Conservation (phyloP, 495 filamentous ascomycete genomes). For the Alectoria sarmentosa region DNA sequence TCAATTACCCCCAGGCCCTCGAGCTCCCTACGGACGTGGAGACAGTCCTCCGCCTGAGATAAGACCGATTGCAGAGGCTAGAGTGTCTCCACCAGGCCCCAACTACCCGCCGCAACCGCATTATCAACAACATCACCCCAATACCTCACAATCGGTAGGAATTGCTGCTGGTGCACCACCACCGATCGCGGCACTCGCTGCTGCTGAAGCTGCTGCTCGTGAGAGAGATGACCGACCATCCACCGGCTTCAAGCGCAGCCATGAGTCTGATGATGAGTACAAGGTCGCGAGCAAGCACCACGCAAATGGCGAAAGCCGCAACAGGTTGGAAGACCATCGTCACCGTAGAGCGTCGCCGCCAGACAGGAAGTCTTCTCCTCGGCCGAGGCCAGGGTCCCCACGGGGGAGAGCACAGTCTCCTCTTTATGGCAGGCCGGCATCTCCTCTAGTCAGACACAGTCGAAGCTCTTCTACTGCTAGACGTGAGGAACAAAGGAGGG, state of each 20-base stretch:
- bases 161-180: conserved; percentile 74
- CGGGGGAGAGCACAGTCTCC: conserved; percentile 25
- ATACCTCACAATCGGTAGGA: conserved; percentile 52
- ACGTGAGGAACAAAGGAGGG: conserved; percentile 59
- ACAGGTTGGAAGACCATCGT: conserved; percentile 75
- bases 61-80: conserved; percentile 77
- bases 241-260: conserved; percentile 72
- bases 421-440: conserved; percentile 35
- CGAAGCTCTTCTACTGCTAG: conserved; percentile 74
- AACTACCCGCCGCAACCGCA: conserved; percentile 73
- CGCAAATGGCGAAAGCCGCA: conserved; percentile 78
- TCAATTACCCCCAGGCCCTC: conserved; percentile 35
- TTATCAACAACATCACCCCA: conserved; percentile 66
- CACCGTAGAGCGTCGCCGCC: conserved; percentile 67
- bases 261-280: conserved; percentile 85
- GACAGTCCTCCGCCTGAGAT: conserved; percentile 79
- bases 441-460: conserved; percentile 57
- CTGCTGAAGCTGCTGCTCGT: conserved; percentile 69
- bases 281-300: conserved; percentile 62
- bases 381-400: conserved; percentile 27
- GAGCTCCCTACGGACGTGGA: conserved; percentile 53
- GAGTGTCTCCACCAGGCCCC: conserved; percentile 75
- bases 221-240: conserved; percentile 78
- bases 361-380: conserved; percentile 52
- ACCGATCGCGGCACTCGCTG: conserved; percentile 62